Conservation (phyloP, 2,329 filamentous ascomycete species). For the Fusarium sp. region DNA sequence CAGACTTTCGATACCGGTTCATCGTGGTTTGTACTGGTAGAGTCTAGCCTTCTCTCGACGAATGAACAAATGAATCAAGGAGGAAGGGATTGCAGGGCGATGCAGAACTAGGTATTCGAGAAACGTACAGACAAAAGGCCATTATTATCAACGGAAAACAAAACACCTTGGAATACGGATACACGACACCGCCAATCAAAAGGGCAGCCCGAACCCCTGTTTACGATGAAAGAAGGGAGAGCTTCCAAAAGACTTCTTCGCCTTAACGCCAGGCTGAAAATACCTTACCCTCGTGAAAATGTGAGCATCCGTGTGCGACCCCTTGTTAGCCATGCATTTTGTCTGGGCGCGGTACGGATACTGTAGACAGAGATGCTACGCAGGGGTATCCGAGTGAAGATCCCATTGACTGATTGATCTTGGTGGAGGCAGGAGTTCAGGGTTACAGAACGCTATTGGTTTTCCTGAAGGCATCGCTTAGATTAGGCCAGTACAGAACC, state of each 20-base stretch:
- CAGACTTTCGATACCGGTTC: neutral
- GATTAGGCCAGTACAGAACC: neutral
- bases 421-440: slow-evolving; percentile 9
- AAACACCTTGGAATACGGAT: neutral
- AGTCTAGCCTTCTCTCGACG: neutral
- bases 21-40: neutral
- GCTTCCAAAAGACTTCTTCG: slow-evolving; percentile 28
- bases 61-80: neutral
- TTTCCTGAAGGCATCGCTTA: neutral
- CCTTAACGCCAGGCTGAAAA: slow-evolving; percentile 26
- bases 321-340: slow-evolving; percentile 21
- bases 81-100: neutral
- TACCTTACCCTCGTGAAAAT: slow-evolving; percentile 13
- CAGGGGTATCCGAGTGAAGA: slow-evolving; percentile 25
- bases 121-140: neutral
- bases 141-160: neutral
- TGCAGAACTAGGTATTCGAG: neutral
- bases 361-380: slow-evolving; percentile 15
- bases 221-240: neutral
- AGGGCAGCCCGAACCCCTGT: slow-evolving; percentile 6
- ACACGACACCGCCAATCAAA: slow-evolving; percentile 4
- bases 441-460: slow-evolving; percentile 16
- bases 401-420: slow-evolving; percentile 28
- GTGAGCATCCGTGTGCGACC: slow-evolving; percentile 3
- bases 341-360: slow-evolving; percentile 13